These are phyloP conservation scores for Colletotrichum aenigma DNA, from an alignment of 2,329 filamentous ascomycete genomes.

Conservation along the genomic window DNA sequence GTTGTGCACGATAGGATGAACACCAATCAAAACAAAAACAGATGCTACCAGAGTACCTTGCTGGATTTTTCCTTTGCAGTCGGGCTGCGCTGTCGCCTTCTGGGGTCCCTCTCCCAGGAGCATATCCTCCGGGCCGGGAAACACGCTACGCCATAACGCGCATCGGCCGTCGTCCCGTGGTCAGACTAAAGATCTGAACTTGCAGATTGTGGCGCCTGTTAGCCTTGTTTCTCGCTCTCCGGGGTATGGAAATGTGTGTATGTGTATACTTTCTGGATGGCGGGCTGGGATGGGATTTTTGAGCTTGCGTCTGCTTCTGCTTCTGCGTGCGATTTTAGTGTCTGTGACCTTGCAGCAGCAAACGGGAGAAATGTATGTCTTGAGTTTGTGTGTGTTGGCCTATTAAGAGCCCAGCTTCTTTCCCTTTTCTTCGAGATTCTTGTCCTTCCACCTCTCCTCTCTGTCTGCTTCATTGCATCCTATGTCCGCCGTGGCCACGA, in stretches of 20 bases:
- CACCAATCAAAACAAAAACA: background rate
- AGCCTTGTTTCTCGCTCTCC: background rate
- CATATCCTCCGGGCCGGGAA: background rate
- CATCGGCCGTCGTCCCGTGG: background rate
- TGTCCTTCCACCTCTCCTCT: background rate
- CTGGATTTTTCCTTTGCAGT: background rate
- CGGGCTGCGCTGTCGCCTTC: background rate
- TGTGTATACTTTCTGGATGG: background rate
- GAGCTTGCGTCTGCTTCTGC: background rate
- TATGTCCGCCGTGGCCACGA: background rate
- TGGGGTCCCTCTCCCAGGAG: background rate
- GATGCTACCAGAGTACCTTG: background rate
- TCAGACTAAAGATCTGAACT: background rate
- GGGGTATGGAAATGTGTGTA: background rate
- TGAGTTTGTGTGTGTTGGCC: background rate
- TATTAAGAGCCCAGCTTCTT: background rate
- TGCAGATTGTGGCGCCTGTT: background rate
- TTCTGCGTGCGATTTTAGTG: background rate
- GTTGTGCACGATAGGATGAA: background rate
- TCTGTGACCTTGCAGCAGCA: background rate
- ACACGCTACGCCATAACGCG: background rate
- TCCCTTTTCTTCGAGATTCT: background rate
- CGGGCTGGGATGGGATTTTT: background rate
- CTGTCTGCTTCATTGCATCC: background rate
- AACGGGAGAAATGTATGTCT: background rate